phyloP scores from a whole-genome alignment of 2,329 filamentous ascomycete genomes.

The Beauveria varroae region DNA sequence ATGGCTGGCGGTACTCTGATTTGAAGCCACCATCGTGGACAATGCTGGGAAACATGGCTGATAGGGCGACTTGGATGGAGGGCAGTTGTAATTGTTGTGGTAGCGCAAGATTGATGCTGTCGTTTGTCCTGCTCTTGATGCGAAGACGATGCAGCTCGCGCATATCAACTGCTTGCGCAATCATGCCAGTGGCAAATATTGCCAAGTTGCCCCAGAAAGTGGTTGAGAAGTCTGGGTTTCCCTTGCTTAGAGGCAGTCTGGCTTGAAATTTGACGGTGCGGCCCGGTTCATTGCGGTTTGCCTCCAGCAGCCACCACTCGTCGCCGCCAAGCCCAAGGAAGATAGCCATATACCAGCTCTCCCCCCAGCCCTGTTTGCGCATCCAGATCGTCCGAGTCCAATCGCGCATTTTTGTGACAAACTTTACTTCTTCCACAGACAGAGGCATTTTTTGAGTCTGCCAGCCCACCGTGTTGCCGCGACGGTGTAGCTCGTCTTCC shows the following conservation, averaged over 20 bases:
- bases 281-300: conserved; percentile 31
- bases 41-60: conserved; percentile 35
- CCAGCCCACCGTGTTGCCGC: conserved; percentile 61
- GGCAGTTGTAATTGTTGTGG: conserved; percentile 40
- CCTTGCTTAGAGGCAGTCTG: conserved; percentile 36
- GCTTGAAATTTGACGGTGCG: conserved; percentile 26
- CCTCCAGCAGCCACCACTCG: conserved; percentile 68
- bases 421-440: conserved; percentile 47
- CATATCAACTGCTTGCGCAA: conserved; percentile 42
- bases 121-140: conserved; percentile 32
- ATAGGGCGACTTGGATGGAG: conserved; percentile 40
- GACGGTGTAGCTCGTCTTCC: conserved; percentile 53
- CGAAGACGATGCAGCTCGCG: conserved; percentile 38
- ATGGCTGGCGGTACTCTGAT: conserved; percentile 29
- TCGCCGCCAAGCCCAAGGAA: conserved; percentile 66
- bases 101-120: conserved; percentile 30
- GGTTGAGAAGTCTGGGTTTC: conserved; percentile 37
- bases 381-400: conserved; percentile 62
- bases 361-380: conserved; percentile 61
- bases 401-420: conserved; percentile 55
- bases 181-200: conserved; percentile 41
- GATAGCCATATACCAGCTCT: conserved; percentile 64
- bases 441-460: conserved; percentile 40
- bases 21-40: conserved; percentile 19
- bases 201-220: conserved; percentile 46